Conservation (phyloP, 2,329 filamentous ascomycete species). For the Hymenoscyphus fructigenus region DNA sequence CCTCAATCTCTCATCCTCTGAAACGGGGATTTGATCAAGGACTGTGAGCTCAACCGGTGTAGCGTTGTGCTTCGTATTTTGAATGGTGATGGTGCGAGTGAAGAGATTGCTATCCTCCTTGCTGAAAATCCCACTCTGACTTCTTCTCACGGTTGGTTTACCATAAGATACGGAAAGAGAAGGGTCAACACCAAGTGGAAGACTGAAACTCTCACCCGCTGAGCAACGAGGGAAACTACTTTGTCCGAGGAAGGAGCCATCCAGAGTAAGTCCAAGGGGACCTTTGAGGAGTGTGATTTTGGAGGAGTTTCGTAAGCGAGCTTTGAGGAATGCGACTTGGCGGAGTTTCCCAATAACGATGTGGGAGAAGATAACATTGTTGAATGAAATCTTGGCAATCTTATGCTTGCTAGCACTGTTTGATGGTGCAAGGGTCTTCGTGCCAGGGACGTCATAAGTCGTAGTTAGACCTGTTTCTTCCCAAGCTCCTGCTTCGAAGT, state of each 20-base stretch:
- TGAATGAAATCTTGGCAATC: conserved; percentile 54
- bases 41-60: conserved; percentile 47
- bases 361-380: conserved; percentile 53
- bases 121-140: conserved; percentile 51
- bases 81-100: conserved; percentile 48
- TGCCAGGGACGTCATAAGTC: conserved; percentile 59
- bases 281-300: conserved; percentile 56
- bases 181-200: conserved; percentile 61
- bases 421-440: conserved; percentile 55
- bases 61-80: conserved; percentile 48
- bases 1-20: conserved; percentile 56
- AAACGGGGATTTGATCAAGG: conserved; percentile 61
- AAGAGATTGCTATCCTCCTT: conserved; percentile 54
- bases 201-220: conserved; percentile 51
- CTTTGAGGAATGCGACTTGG: conserved; percentile 58
- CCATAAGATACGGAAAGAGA: conserved; percentile 55
- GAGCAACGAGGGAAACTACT: conserved; percentile 54
- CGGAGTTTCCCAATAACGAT: conserved; percentile 61
- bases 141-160: conserved; percentile 53
- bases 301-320: conserved; percentile 54
- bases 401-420: conserved; percentile 56
- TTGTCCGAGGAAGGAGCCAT: conserved; percentile 61
- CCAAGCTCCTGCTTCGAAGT: conserved; percentile 53
- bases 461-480: conserved; percentile 58
- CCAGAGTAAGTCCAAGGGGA: conserved; percentile 58